Base-by-base conservation (phyloP, 2,329 filamentous ascomycete genomes). In the Calcarisporium arbuscula region DNA sequence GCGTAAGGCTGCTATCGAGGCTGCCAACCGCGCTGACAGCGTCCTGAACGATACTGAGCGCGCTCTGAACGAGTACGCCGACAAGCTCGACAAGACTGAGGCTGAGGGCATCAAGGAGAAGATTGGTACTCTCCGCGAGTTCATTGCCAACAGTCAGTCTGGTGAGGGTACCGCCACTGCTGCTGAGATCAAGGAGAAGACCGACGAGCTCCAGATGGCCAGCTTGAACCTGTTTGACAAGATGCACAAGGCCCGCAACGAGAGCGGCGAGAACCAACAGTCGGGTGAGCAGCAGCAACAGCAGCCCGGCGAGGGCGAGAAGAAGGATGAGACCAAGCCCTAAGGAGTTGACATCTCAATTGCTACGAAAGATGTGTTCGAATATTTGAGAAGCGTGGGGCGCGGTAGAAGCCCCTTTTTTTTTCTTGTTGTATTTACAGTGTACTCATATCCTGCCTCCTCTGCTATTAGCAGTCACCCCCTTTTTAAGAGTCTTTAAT, bases 21-120 rank as follows among this genome's bases (percentile, higher is more conserved):
- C 88, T 54, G 88, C 90, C 74, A 98, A 98, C 82, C 85, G 87
- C 51, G 89, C 92, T 47, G 92, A 98, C 72, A 88, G 82, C 58
- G 88, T 95, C 45, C 68, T 95, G 54, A 95, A 94, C 72, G 92
- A 96, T 61, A 96, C 92, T 38, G 90, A 96, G 77, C 94, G 95
- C 77, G 89, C 90, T 21, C 78, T 98, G 47, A 95, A 90, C 75
- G 92, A 96, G 70, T 92, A 88, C 52, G 81, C 92, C 58, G 89
- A 95, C 65, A 89, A 82, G 65, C 82, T 98, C 36, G 90, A 96
- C 79, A 95, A 96, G 84, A 68, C 84, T 35, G 92, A 98, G 78
- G 86, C 83, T 41, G 86, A 95, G 46, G 73, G 78, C 58, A 94
- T 98, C 72, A 82, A 81, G 57, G 88, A 95, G 79, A 95, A 95